These are phyloP conservation scores for Hirschfeldia incana DNA, from an alignment of 345 rosid species.

Conservation along the genomic window DNA sequence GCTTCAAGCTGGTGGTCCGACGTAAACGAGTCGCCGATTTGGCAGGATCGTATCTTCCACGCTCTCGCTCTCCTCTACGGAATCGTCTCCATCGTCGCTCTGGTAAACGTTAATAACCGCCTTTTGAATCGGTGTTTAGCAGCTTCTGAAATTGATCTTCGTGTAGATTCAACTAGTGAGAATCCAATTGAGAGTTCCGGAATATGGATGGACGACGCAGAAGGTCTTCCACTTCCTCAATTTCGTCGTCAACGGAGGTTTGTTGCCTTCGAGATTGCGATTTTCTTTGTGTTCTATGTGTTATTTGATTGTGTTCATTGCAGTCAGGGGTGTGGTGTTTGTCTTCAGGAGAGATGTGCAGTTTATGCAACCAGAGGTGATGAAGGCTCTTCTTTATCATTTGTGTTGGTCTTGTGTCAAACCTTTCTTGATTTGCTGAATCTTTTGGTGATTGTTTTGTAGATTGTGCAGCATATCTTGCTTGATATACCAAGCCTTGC, in stretches of 20 bases:
- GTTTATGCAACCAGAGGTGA: constrained; percentile 60
- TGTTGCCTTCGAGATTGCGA: constrained; percentile 20
- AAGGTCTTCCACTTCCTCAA: constrained; percentile 93
- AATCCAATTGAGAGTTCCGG: constrained; percentile 88
- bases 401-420: not conserved
- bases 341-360: constrained; percentile 64
- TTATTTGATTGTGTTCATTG: constrained; percentile 15
- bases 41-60: constrained; percentile 91
- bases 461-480: constrained; percentile 75
- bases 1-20: constrained; percentile 75
- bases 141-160: not conserved
- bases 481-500: constrained; percentile 93
- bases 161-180: constrained; percentile 78
- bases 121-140: not conserved
- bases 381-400: not conserved
- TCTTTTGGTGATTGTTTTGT: constrained; percentile 6
- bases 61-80: constrained; percentile 66
- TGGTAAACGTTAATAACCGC: constrained; percentile 40
- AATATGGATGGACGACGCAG: constrained; percentile 96
- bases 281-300: not conserved
- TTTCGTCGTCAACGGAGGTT: constrained; percentile 87
- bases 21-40: constrained; percentile 57
- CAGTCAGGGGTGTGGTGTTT: constrained; percentile 71
- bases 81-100: constrained; percentile 67
- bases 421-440: not conserved